phyloP scores from a whole-genome alignment of 257 asterid genomes.

The Eucommia ulmoides region DNA sequence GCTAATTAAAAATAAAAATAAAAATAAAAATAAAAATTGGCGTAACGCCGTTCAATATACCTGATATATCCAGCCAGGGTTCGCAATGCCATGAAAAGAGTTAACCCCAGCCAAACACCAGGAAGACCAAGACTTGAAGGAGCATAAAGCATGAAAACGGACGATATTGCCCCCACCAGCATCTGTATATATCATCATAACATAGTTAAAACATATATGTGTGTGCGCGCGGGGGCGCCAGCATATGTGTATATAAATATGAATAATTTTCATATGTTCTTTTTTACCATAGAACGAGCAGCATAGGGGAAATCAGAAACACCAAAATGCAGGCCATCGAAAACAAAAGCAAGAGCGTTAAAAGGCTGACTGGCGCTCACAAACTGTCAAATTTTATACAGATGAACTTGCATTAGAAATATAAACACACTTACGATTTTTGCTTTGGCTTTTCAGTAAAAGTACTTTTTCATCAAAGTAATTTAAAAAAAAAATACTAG shows the following conservation, averaged over 20 bases:
- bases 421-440: background rate
- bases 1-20: too few relatives aligned
- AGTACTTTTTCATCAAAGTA: too few relatives aligned
- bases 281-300: conserved; percentile 81
- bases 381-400: conserved; percentile 75
- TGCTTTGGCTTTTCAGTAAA: too few relatives aligned
- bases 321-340: conserved; percentile 85
- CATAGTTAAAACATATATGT: too few relatives aligned
- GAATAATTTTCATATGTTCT: too few relatives aligned
- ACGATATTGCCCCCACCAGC: conserved; percentile 71
- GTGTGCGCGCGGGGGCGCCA: too few relatives aligned
- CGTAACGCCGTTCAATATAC: conserved; percentile 19
- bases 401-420: background rate
- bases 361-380: conserved; percentile 85
- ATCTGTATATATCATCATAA: conserved; percentile 48
- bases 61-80: conserved; percentile 70
- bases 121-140: conserved; percentile 55
- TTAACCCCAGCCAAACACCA: conserved; percentile 89
- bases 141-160: conserved; percentile 56
- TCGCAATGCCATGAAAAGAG: conserved; percentile 80
- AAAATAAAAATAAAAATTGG: background rate
- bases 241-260: too few relatives aligned
- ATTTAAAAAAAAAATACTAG: too few relatives aligned
- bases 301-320: conserved; percentile 82
- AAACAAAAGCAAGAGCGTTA: conserved; percentile 69